Base-by-base conservation (phyloP, 2,329 filamentous ascomycete species). In the Aspergillus pseudoglaucus region DNA sequence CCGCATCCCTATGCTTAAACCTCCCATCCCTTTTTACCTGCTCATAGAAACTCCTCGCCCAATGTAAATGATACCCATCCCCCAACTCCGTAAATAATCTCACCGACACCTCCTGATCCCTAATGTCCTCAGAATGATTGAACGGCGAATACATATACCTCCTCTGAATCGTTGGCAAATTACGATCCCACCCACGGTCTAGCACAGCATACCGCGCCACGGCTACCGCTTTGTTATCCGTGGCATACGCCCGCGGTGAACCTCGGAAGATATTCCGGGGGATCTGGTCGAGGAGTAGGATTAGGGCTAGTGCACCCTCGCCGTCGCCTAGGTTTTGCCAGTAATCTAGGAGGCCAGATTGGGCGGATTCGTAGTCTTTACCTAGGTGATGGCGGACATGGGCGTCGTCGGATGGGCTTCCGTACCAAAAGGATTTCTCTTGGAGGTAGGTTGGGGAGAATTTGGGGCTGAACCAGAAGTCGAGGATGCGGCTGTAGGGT, bases 281-380 rank as follows among this genome's bases (percentile, higher is more conserved):
- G 41, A 69, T 66, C 51, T 70, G 66, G 51, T 70, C 66, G 6
- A 70, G 61, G 1, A 69, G 61, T n/a, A 71, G 53, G 33, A 70
- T 60, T 10, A 69, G 54, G 6, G 67, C 66, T 18, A 69, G 55
- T 6, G 61, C 59, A 6, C 65, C 62, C 46, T 57, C 15, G 45
- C 60, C 39, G 8, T 50, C 9, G 14, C 50, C 46, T 6, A 32
- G 52, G 42, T 55, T 9, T 14, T 33, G 51, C 56, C 54, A 59
- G 8, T 25, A 9, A 30, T 63, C 57, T 1, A 61, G 51, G 3
- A 47, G 27, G 39, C 55, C 50, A 14, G 48, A 44, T 30, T 54
- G 52, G 9, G 60, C 60, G 5, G 53, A 49, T 20, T 55, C 33
- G 42, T 61, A 56, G 7, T 54, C 45, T 7, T 46, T 6, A 8